A percentile compares a stretch with the other conserved stretches of the same genome.
phyloP scores from a whole-genome alignment of 306 rosid species.

The Senna tora region DNA sequence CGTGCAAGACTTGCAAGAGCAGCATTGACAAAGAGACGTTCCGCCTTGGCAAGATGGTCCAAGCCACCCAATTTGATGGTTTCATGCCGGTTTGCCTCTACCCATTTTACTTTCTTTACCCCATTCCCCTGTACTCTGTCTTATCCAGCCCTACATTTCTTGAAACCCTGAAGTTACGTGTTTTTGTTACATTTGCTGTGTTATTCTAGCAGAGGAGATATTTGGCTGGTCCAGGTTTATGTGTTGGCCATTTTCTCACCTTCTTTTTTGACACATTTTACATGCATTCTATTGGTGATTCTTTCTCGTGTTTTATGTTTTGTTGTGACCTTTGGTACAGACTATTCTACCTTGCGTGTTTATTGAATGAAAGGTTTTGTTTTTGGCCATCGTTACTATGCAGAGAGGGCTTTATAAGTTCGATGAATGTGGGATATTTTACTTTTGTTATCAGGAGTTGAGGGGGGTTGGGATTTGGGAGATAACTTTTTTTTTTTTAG shows the following conservation, averaged over 20 bases:
- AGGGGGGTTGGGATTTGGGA: neutral
- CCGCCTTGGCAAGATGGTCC: slow-evolving; percentile 97
- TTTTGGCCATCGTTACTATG: neutral
- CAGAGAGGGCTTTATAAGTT: neutral
- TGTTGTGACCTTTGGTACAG: neutral
- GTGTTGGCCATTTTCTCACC: neutral
- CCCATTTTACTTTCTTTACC: neutral
- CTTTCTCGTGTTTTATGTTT: neutral
- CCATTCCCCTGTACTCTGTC: neutral
- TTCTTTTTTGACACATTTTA: neutral
- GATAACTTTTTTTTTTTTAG: neutral
- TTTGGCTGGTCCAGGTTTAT: neutral
- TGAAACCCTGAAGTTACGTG: neutral
- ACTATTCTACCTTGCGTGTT: neutral
- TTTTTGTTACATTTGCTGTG: neutral
- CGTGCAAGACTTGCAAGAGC: slow-evolving; percentile 83
- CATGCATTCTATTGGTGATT: neutral
- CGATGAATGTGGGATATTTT: neutral
- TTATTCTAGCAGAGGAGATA: neutral
- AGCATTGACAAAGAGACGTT: slow-evolving; percentile 68
- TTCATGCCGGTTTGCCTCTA: slow-evolving; percentile 70
- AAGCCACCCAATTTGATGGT: slow-evolving; percentile 90
- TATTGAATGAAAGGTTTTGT: neutral
- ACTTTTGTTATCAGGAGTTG: neutral
- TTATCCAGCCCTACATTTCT: neutral